Evolutionary conservation across 176 grass and related monocot species (phyloP).

Genomic region (Aechmea fasciata): DNA sequence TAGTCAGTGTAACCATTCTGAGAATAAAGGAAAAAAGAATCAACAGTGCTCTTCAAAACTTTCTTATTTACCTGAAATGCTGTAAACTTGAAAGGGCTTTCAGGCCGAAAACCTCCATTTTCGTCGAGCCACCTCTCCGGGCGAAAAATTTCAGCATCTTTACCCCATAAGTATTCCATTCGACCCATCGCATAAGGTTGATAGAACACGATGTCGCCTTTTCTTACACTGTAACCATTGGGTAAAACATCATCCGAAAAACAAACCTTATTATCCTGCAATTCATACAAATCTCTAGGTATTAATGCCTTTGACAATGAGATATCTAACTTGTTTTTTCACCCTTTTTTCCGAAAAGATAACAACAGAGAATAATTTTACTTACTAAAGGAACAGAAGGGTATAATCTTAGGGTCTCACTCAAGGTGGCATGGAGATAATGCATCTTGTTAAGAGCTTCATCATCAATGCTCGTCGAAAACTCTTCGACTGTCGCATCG

Average conservation of each 20-base stretch:
- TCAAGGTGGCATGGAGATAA: slow-evolving; percentile 42
- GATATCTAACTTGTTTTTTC: no score
- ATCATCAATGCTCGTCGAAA: slow-evolving; percentile 36
- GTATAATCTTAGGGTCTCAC: slow-evolving; percentile 57
- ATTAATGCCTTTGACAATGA: no score
- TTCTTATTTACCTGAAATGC: slow-evolving; percentile 40
- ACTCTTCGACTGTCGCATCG: slow-evolving; percentile 22
- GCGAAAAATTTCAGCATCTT: slow-evolving; percentile 38
- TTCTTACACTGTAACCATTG: slow-evolving; percentile 36
- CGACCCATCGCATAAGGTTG: slow-evolving; percentile 62
- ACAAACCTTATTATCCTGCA: slow-evolving; percentile 59
- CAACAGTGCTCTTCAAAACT: neutral
- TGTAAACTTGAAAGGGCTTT: slow-evolving; percentile 61
- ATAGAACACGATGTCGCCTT: slow-evolving; percentile 53
- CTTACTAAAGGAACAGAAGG: slow-evolving; percentile 44
- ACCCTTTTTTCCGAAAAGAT: no score
- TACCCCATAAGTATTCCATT: slow-evolving; percentile 56
- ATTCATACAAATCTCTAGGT: neutral
- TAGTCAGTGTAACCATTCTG: neutral
- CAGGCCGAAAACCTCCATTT: slow-evolving; percentile 24
- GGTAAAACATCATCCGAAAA: slow-evolving; percentile 47
- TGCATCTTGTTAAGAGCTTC: slow-evolving; percentile 63
- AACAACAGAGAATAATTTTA: no score
- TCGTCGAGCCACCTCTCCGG: slow-evolving; percentile 60
- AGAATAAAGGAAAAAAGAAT: neutral